Evolutionary conservation across 768 basidiomycete genomes (phyloP).

Genomic region (Psilocybe cubensis): DNA sequence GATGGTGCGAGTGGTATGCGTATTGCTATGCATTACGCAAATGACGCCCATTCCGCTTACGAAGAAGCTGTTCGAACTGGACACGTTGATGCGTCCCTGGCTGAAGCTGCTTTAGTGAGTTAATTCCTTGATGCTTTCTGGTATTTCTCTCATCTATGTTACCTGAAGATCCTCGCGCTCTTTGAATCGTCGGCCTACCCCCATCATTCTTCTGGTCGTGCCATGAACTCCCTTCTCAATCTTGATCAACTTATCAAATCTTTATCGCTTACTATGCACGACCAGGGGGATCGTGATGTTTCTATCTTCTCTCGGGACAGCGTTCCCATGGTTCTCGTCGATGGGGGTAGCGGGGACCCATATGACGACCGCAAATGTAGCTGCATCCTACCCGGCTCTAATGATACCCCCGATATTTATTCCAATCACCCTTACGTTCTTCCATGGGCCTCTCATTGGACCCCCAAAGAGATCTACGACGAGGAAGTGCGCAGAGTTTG

Average conservation of each 20-base stretch:
- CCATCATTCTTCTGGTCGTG: conserved; percentile 57
- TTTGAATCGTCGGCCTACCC: conserved; percentile 81
- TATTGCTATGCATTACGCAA: conserved; percentile 60
- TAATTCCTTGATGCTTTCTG: background rate
- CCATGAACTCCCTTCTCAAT: conserved; percentile 52
- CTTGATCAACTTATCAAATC: conserved; percentile 69
- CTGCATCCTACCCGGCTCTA: conserved; percentile 29
- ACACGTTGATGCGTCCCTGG: conserved; percentile 65
- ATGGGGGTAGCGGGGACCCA: conserved; percentile 19
- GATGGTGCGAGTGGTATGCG: conserved; percentile 54
- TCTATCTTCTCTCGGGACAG: conserved; percentile 50
- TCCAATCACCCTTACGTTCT: conserved; percentile 52
- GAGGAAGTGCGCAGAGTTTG: conserved; percentile 79
- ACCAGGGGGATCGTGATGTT: conserved; percentile 56
- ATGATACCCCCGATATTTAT: conserved; percentile 37
- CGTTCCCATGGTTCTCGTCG: conserved; percentile 53
- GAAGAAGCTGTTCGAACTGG: conserved; percentile 51
- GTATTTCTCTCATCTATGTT: background rate
- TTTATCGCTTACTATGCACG: conserved; percentile 58
- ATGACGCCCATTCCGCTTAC: conserved; percentile 58
- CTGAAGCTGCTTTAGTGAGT: conserved; percentile 60
- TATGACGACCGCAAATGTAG: conserved; percentile 17
- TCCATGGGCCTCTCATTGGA: conserved; percentile 68
- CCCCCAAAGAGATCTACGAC: conserved; percentile 53
- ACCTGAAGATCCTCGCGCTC: conserved; percentile 66